A percentile compares a stretch with the other conserved stretches of the same genome.
These are phyloP conservation scores for Brettanomyces bruxellensis DNA, from an alignment of 805 yeast species.

Conservation along the genomic window DNA sequence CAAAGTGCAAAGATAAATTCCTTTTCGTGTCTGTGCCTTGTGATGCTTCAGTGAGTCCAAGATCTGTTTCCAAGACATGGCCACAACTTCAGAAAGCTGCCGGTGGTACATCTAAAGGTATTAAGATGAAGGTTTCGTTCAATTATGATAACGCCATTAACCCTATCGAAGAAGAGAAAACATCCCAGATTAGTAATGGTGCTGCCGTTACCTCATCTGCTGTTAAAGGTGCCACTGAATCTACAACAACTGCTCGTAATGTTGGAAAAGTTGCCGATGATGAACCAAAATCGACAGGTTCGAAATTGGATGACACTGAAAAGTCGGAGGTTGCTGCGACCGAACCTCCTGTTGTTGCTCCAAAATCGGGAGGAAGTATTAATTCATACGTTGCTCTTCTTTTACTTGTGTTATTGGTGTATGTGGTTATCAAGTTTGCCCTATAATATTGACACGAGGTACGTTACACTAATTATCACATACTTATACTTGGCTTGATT, in stretches of 20 bases:
- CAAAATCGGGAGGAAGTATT: not conserved
- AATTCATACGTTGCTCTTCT: not conserved
- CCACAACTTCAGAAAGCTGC: constrained; percentile 55
- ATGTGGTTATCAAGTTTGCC: not conserved
- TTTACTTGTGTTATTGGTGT: not conserved
- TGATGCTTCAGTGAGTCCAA: constrained; percentile 45
- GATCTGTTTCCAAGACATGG: constrained; percentile 64
- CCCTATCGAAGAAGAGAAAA: constrained; percentile 23
- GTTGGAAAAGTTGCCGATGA: not conserved
- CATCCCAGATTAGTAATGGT: constrained; percentile 8
- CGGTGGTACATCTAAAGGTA: constrained; percentile 15
- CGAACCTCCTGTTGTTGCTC: not conserved
- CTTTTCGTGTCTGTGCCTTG: constrained; percentile 81
- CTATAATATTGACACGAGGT: not conserved
- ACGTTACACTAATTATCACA: too few relatives aligned
- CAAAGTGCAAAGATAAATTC: constrained; percentile 86
- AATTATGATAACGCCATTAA: constrained; percentile 21
- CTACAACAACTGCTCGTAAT: constrained; percentile 1
- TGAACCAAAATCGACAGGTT: not conserved
- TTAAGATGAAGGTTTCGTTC: constrained; percentile 25
- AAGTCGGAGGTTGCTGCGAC: not conserved
- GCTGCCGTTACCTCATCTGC: constrained; percentile 2
- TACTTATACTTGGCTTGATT: too few relatives aligned
- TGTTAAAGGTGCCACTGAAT: not conserved
- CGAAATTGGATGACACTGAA: not conserved